Evolutionary conservation across 208 protist species (phyloP).

Genomic region (Trypanosoma grayi): DNA sequence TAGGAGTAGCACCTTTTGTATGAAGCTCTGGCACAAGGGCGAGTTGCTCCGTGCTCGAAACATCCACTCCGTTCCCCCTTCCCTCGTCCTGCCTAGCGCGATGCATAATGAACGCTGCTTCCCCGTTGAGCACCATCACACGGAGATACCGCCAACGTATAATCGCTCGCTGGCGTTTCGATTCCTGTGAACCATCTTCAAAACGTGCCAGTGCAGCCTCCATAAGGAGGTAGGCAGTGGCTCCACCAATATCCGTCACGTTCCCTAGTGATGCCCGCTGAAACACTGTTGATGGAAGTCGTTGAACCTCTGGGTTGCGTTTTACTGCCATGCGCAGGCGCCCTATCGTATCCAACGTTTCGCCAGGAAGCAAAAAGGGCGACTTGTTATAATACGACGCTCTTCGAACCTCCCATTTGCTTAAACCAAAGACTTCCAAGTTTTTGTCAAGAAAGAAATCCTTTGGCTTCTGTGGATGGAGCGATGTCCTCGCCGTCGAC

Average conservation of each 20-base stretch:
- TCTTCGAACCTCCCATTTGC: background rate
- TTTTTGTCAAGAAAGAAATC: constrained; percentile 76
- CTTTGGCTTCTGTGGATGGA: constrained; percentile 18
- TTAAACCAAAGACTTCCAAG: constrained; percentile 44
- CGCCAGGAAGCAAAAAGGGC: constrained; percentile 2
- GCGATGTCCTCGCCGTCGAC: constrained; percentile 1
- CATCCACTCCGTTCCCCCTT: constrained; percentile 44
- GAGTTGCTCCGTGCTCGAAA: constrained; percentile 58
- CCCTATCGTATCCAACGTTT: constrained; percentile 28
- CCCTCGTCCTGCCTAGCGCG: constrained; percentile 50
- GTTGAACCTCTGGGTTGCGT: constrained; percentile 40
- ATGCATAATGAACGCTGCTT: constrained; percentile 71
- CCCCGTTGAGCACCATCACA: constrained; percentile 72
- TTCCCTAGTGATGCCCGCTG: constrained; percentile 15
- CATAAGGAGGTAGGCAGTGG: constrained; percentile 53
- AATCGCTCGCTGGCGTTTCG: constrained; percentile 34
- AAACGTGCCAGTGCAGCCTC: constrained; percentile 37
- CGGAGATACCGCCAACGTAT: constrained; percentile 81
- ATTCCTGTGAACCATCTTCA: constrained; percentile 32
- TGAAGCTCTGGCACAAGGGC: constrained; percentile 70
- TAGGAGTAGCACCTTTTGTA: constrained; percentile 39
- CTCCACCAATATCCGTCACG: constrained; percentile 40
- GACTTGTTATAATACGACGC: background rate
- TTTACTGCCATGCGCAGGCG: constrained; percentile 49
- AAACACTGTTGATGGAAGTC: constrained; percentile 53